Conservation (phyloP, 106 monocot genomes). For the Amphibolis antarctica region DNA sequence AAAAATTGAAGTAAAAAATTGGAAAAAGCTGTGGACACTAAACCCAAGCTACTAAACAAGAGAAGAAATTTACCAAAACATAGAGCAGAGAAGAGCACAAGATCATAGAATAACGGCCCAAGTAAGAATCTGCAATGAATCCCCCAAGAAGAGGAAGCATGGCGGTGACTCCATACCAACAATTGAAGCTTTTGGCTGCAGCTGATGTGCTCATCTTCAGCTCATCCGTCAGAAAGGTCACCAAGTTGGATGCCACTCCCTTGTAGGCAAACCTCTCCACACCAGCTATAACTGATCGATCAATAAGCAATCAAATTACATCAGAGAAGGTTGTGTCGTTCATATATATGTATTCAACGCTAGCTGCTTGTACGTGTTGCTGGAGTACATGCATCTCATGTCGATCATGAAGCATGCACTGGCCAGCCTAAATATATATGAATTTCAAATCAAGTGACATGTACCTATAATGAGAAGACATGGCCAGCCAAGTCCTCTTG, state of each 20-base stretch:
- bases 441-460: not conserved
- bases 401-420: too few relatives aligned
- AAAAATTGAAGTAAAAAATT: too few relatives aligned
- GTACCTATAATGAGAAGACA: conserved; percentile 83
- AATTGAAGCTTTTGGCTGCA: conserved; percentile 69
- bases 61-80: conserved; percentile 29
- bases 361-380: too few relatives aligned
- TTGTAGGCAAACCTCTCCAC: conserved; percentile 95
- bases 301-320: not conserved
- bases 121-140: conserved; percentile 72
- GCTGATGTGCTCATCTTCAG: conserved; percentile 69
- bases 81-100: conserved; percentile 64
- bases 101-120: conserved; percentile 82
- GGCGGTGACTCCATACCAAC: conserved; percentile 75
- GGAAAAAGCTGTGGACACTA: too few relatives aligned
- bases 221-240: conserved; percentile 75
- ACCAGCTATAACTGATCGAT: conserved; percentile 86
- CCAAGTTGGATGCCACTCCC: conserved; percentile 87
- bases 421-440: not conserved
- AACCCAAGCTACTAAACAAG: too few relatives aligned
- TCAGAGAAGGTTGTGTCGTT: not conserved
- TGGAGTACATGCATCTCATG: too few relatives aligned
- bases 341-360: not conserved
- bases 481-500: conserved; percentile 41
- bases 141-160: conserved; percentile 80